Percentiles rank a stretch among this genome's conserved stretches.
These are phyloP conservation scores for Kingdonia uniflora DNA, from an alignment of 164 flowering plant genomes.

Conservation along the genomic window DNA sequence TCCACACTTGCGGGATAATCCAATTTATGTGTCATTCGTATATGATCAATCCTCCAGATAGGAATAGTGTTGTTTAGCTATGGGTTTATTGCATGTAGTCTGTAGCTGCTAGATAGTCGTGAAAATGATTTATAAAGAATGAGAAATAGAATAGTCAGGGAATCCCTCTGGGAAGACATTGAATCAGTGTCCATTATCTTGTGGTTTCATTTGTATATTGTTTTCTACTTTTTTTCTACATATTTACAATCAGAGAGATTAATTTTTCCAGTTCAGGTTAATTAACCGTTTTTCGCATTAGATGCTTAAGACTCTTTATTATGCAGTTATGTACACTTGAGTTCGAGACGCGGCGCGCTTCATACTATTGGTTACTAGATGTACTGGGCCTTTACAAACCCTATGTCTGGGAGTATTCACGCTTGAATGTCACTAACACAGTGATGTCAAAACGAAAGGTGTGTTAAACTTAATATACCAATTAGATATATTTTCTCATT, in stretches of 20 bases:
- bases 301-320: neutral
- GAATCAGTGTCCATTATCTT: too few species aligned
- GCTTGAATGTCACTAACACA: slow-evolving; percentile 81
- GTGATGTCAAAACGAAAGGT: slow-evolving; percentile 99
- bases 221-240: neutral
- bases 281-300: too few species aligned
- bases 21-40: neutral
- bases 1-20: neutral
- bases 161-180: too few species aligned
- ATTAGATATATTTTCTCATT: neutral
- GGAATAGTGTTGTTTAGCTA: too few species aligned
- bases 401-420: slow-evolving; percentile 95
- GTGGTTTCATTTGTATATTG: neutral
- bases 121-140: too few species aligned
- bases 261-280: too few species aligned
- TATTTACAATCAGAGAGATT: neutral
- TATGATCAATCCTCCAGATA: too few species aligned
- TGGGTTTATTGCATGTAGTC: too few species aligned
- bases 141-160: too few species aligned
- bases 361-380: slow-evolving; percentile 92
- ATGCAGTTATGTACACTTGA: slow-evolving; percentile 92
- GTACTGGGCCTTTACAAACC: slow-evolving; percentile 74
- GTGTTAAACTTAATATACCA: slow-evolving; percentile 7
- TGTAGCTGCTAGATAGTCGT: too few species aligned
- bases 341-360: slow-evolving; percentile 98